Base-by-base conservation (phyloP, 257 asterid species). In the Pogostemon cablin region DNA sequence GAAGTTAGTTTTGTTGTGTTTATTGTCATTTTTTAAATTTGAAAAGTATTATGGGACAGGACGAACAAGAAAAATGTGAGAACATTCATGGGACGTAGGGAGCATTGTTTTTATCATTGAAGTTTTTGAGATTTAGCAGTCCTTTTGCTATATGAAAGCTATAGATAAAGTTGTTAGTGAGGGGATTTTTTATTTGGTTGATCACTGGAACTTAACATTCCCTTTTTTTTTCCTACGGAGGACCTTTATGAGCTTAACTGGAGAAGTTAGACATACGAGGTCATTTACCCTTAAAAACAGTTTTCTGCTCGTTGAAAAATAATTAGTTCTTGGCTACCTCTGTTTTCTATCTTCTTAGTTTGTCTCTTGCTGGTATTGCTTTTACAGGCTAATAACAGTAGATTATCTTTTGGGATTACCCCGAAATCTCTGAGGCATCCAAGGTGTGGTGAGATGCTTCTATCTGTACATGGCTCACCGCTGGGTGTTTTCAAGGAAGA, bases 401-500 rank as follows among this genome's bases (percentile, higher is more conserved):
- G 93, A 86, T 72, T 88, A 69, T 88, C 93, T 6, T 69, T 88
- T 25, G 97, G 96, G 76, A 73, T 87, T 78, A 90, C 97, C 35
- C 98, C 97, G 40, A 88, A 86, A 84, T 83, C 90, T 9, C 52
- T 68, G 49, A 81, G 98, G 86, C 85, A 81, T 43, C 98, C 97
- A 7, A 90, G 86, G 80, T 83, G 73, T 44, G 96, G 97, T 57
- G 98, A 93, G 88, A 80, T 86, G 83, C 97, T 93, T 72, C 77
- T 93, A 65, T 93, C 98, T 9, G 90, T 93, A 68, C 95, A 78
- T 61, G 98, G 98, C 73, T 93, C 97, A 4, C 98, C 97, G 37
- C 97, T 93, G 8, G 98, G 97, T 68, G 91, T 93, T 65, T 90
- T 64, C 34, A 87, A 87, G 83, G 96, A 90, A 83, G 98, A 90